These are phyloP conservation scores for Verticillium longisporum DNA, from an alignment of 2,329 filamentous ascomycete genomes.

Conservation along the genomic window DNA sequence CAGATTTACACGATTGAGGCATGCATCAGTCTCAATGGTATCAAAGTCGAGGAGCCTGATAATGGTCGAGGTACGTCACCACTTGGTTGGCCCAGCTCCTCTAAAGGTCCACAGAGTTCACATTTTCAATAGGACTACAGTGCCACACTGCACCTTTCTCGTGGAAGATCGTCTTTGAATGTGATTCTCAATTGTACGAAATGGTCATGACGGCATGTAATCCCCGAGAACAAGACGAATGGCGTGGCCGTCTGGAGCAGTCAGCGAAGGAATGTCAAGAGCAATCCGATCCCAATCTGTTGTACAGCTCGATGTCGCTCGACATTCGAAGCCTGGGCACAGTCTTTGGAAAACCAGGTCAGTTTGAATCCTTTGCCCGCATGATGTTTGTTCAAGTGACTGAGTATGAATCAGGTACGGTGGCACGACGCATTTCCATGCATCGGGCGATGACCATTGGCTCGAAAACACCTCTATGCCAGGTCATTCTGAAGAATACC, in stretches of 20 bases:
- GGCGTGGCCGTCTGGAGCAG: constrained; percentile 62
- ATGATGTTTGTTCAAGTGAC: background rate
- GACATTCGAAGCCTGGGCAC: constrained; percentile 69
- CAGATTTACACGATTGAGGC: constrained; percentile 67
- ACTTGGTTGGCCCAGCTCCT: background rate
- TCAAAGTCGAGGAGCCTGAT: constrained; percentile 64
- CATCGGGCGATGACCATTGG: constrained; percentile 71
- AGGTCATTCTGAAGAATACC: constrained; percentile 85
- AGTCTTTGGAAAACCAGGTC: constrained; percentile 67
- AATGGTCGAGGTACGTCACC: constrained; percentile 61
- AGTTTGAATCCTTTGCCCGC: constrained; percentile 4
- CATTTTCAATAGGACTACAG: constrained; percentile 58
- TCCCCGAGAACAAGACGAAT: constrained; percentile 69
- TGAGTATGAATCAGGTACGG: constrained; percentile 37
- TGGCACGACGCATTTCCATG: constrained; percentile 66
- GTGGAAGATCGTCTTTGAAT: constrained; percentile 87
- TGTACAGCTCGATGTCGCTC: constrained; percentile 59
- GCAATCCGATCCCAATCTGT: constrained; percentile 35
- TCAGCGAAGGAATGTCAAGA: constrained; percentile 41
- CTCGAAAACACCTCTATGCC: constrained; percentile 58
- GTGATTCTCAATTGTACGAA: constrained; percentile 71
- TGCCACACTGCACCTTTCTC: constrained; percentile 81
- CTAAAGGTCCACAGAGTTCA: constrained; percentile 9
- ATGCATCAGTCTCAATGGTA: constrained; percentile 60
- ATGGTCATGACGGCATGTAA: constrained; percentile 83